These are phyloP conservation scores for Malassezia arunalokei DNA, from an alignment of 1,284 basidiomycete species.

Conservation along the genomic window DNA sequence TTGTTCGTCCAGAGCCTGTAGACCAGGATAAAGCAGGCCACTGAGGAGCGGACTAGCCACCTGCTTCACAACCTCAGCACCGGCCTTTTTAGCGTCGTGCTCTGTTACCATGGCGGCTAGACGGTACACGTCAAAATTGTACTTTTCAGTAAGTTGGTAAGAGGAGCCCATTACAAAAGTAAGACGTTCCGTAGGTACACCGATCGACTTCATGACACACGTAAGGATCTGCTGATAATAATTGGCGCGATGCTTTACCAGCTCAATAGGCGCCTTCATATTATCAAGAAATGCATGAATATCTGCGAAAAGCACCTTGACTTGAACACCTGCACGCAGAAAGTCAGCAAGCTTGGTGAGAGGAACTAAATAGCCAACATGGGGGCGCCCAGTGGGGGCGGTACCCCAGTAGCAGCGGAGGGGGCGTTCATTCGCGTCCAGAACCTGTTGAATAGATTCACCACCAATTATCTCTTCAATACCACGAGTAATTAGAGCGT, in stretches of 20 bases:
- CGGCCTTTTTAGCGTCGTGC: constrained; percentile 94
- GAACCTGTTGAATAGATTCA: constrained; percentile 68
- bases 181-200: constrained; percentile 65
- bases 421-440: constrained; percentile 53
- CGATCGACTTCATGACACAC: constrained; percentile 73
- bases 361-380: constrained; percentile 93
- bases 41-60: constrained; percentile 81
- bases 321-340: constrained; percentile 76
- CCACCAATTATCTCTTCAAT: constrained; percentile 79
- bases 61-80: constrained; percentile 98
- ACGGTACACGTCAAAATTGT: constrained; percentile 88
- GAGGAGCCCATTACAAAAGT: constrained; percentile 73
- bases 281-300: constrained; percentile 97
- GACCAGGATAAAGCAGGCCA: constrained; percentile 83
- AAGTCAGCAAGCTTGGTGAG: constrained; percentile 95
- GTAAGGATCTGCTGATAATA: constrained; percentile 79
- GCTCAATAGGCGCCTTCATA: constrained; percentile 88
- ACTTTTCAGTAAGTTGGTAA: constrained; percentile 82
- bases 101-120: constrained; percentile 79
- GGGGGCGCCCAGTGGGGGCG: constrained; percentile 80
- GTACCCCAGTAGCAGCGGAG: constrained; percentile 55
- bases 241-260: constrained; percentile 73
- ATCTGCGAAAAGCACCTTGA: constrained; percentile 82
- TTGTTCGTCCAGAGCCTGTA: constrained; percentile 94
- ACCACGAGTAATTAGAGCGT: constrained; percentile 70